Conservation (phyloP, 2,329 filamentous ascomycete species). For the Hortaea sp. region DNA sequence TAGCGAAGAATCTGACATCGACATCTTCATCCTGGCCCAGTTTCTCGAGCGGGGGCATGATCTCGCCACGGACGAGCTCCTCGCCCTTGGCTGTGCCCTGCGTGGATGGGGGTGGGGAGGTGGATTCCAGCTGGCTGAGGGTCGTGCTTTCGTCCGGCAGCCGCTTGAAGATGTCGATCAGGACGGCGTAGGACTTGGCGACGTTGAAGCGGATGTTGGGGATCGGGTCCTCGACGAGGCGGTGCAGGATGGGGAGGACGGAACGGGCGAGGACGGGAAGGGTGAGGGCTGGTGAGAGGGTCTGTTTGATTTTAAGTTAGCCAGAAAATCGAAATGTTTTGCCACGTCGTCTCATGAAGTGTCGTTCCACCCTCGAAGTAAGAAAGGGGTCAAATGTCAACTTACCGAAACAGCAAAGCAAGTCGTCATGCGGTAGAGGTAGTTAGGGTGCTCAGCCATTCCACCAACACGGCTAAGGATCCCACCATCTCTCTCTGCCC, state of each 20-base stretch:
- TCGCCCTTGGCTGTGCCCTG: conserved; percentile 24
- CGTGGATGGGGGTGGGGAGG: conserved; percentile 26
- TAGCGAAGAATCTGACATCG: conserved; percentile 95
- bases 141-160: conserved; percentile 67
- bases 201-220: conserved; percentile 99
- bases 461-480: conserved; percentile 98
- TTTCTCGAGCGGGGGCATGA: conserved; percentile 86
- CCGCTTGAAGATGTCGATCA: conserved; percentile 85
- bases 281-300: conserved; percentile 83
- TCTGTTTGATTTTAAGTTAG: conserved; percentile 47
- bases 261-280: conserved; percentile 87
- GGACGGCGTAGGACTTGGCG: conserved; percentile 86
- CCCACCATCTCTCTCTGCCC: conserved; percentile 71
- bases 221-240: conserved; percentile 86
- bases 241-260: conserved; percentile 91
- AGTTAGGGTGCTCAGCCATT: conserved; percentile 97
- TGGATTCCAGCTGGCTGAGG: conserved; percentile 61
- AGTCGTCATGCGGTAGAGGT: conserved; percentile 99
- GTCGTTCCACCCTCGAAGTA: too few relatives aligned
- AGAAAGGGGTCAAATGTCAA: conserved; percentile 15
- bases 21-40: conserved; percentile 96
- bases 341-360: too few relatives aligned
- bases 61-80: conserved; percentile 39
- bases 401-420: conserved; percentile 96
- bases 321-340: background rate